Evolutionary conservation across 202 grass and related monocot genomes (phyloP).

Genomic region (Alloteropsis angusta): DNA sequence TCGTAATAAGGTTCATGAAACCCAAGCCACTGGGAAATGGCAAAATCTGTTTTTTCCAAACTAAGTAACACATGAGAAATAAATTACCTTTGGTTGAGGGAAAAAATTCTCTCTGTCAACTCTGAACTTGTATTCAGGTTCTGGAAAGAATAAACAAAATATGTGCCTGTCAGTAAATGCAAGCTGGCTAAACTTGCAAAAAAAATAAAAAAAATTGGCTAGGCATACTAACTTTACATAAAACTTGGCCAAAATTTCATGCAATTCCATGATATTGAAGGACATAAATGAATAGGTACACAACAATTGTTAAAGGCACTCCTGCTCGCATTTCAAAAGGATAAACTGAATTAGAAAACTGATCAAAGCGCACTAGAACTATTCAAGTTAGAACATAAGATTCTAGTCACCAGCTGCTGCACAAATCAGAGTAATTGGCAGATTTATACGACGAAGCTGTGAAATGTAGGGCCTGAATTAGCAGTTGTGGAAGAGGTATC

Average conservation of each 20-base stretch:
- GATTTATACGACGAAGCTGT: neutral
- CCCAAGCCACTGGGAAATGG: neutral
- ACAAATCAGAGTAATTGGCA: neutral
- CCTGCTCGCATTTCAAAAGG: neutral
- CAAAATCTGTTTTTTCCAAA: neutral
- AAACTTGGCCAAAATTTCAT: neutral
- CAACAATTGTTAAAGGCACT: neutral
- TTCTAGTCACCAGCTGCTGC: neutral
- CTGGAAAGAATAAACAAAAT: conserved; percentile 40
- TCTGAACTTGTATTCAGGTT: conserved; percentile 83
- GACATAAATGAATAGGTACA: neutral
- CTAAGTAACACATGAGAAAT: neutral
- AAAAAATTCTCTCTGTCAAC: conserved; percentile 80
- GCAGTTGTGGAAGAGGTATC: neutral
- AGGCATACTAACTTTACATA: neutral
- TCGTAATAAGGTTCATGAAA: neutral
- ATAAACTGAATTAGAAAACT: neutral
- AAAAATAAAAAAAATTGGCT: too few relatives aligned
- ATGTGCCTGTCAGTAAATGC: neutral
- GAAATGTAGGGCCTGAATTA: neutral
- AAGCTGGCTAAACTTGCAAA: too few relatives aligned
- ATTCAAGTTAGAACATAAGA: neutral
- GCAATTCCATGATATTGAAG: neutral
- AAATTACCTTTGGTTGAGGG: conserved; percentile 72
- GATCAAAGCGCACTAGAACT: neutral